A percentile compares a stretch with the other conserved stretches of the same genome.
These are phyloP conservation scores for Dianthus caryophyllus DNA, from an alignment of 148 eudicot genomes.

Conservation along the genomic window DNA sequence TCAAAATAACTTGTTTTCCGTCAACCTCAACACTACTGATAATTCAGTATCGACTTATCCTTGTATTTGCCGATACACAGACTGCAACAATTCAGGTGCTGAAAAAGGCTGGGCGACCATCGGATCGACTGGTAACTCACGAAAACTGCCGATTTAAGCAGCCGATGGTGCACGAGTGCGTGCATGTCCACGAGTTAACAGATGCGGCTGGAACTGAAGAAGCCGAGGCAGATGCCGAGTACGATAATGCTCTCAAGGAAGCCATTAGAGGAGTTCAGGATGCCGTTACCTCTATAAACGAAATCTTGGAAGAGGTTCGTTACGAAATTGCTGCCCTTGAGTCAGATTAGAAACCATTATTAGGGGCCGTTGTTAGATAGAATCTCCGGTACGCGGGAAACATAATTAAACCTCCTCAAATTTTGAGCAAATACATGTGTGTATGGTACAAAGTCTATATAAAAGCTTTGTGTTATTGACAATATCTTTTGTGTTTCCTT, in stretches of 20 bases:
- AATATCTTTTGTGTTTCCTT: no score
- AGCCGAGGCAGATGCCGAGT: constrained; percentile 97
- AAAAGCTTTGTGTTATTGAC: no score
- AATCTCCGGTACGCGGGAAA: not conserved
- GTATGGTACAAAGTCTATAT: not conserved
- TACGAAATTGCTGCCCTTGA: constrained; percentile 84
- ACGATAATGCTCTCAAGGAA: constrained; percentile 75
- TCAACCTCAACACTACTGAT: not conserved
- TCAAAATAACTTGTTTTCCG: not conserved
- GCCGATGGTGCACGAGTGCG: constrained; percentile 70
- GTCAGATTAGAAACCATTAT: constrained; percentile 25
- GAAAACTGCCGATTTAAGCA: constrained; percentile 67
- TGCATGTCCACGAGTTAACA: constrained; percentile 86
- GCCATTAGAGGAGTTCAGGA: constrained; percentile 86
- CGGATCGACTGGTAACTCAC: constrained; percentile 79
- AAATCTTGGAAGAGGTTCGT: constrained; percentile 44
- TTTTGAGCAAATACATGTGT: not conserved
- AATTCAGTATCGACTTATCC: constrained; percentile 4
- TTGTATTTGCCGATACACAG: constrained; percentile 35
- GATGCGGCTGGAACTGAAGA: constrained; percentile 94
- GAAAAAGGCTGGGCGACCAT: constrained; percentile 96
- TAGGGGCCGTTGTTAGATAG: not conserved
- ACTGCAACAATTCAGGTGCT: constrained; percentile 83
- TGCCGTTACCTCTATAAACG: constrained; percentile 74
- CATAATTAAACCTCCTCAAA: not conserved